Conservation (phyloP, 805 yeast genomes). For the Lachancea dasiensis region DNA sequence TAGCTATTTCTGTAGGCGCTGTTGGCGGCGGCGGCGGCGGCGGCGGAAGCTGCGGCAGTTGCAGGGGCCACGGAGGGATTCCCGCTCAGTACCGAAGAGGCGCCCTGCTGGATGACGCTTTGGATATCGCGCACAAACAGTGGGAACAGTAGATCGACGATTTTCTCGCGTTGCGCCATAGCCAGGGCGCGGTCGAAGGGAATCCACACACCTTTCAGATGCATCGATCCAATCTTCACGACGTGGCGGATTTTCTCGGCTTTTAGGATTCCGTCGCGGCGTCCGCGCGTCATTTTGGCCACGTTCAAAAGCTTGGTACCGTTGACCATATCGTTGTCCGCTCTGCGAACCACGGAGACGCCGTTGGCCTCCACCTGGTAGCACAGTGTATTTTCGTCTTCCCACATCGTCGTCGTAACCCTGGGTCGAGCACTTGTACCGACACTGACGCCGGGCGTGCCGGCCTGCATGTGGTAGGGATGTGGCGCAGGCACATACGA, state of each 20-base stretch:
- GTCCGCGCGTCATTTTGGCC: slow-evolving; percentile 82
- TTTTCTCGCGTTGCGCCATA: slow-evolving; percentile 76
- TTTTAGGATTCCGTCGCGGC: slow-evolving; percentile 78
- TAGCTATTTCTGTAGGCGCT: slow-evolving; percentile 6
- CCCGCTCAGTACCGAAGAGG: slow-evolving; percentile 6
- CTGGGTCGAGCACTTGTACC: slow-evolving; percentile 35
- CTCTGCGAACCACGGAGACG: slow-evolving; percentile 74
- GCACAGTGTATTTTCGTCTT: slow-evolving; percentile 77
- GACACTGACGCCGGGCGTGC: neutral
- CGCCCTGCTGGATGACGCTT: slow-evolving; percentile 33
- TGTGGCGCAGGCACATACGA: neutral
- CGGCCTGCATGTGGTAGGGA: neutral
- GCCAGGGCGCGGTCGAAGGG: slow-evolving; percentile 79
- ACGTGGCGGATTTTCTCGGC: slow-evolving; percentile 73
- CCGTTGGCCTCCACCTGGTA: slow-evolving; percentile 82
- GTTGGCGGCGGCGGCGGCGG: slow-evolving; percentile 1
- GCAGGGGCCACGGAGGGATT: slow-evolving; percentile 2
- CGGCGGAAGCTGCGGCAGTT: slow-evolving; percentile 2
- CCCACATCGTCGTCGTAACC: slow-evolving; percentile 87
- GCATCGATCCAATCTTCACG: slow-evolving; percentile 83
- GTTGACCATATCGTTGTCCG: slow-evolving; percentile 79
- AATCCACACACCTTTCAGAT: slow-evolving; percentile 85
- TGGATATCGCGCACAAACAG: slow-evolving; percentile 71
- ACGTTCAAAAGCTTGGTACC: slow-evolving; percentile 80
- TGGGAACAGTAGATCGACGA: slow-evolving; percentile 59